Evolutionary conservation across 2,329 filamentous ascomycete genomes (phyloP).

Genomic region (Pestalotiopsis sp.): DNA sequence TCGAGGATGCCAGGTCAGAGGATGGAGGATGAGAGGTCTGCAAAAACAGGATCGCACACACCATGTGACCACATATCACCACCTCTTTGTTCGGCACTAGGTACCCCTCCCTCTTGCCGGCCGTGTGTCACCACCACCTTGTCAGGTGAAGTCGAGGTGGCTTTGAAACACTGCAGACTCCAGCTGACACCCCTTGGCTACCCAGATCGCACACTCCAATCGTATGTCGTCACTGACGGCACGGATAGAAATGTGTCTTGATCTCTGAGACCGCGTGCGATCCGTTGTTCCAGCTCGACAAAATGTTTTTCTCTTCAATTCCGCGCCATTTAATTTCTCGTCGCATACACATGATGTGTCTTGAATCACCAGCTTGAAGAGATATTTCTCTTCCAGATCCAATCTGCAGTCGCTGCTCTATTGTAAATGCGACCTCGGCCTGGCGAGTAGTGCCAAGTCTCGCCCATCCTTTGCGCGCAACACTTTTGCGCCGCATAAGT

Average conservation of each 20-base stretch:
- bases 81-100: background rate
- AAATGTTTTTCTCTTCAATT: background rate
- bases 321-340: background rate
- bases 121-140: conserved; percentile 7
- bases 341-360: background rate
- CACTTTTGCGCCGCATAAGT: background rate
- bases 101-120: background rate
- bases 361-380: background rate
- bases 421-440: background rate
- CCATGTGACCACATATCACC: conserved; percentile 7
- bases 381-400: background rate
- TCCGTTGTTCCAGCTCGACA: background rate
- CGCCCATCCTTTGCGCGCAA: background rate
- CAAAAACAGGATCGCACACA: background rate
- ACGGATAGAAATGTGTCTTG: conserved; percentile 6
- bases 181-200: conserved; percentile 1
- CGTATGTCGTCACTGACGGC: conserved; percentile 7
- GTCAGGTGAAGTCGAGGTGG: background rate
- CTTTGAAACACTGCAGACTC: conserved; percentile 6
- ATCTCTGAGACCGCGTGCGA: background rate
- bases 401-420: background rate
- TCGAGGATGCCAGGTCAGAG: background rate
- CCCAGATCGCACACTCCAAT: background rate
- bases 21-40: background rate
- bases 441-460: background rate